Conservation (phyloP, 495 filamentous ascomycete species). For the Beverwykella pulmonaria region DNA sequence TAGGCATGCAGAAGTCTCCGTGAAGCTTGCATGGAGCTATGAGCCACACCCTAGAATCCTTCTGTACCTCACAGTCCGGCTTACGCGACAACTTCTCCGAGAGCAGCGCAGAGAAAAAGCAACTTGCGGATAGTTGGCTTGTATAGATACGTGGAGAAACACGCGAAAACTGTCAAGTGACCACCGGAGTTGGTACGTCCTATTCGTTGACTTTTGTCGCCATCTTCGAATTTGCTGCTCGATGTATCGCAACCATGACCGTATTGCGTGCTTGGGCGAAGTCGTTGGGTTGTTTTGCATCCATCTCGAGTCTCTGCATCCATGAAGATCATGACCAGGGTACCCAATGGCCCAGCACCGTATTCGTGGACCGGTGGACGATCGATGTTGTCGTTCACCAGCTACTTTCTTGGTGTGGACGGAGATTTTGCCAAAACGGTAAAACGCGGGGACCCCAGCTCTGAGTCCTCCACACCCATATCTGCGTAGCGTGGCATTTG, state of each 20-base stretch:
- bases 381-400: not conserved
- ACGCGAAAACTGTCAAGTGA: not conserved
- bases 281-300: not conserved
- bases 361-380: not conserved
- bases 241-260: not conserved
- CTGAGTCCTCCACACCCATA: not conserved
- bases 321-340: not conserved
- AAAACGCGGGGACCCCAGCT: constrained; percentile 18
- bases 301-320: not conserved
- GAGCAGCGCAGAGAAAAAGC: not conserved
- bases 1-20: constrained; percentile 3
- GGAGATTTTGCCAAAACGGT: constrained; percentile 25
- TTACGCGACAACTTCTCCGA: not conserved
- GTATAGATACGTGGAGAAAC: not conserved
- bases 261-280: not conserved
- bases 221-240: not conserved
- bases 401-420: not conserved
- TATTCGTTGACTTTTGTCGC: not conserved
- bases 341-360: not conserved
- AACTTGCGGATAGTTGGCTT: not conserved
- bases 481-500: not conserved
- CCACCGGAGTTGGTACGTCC: not conserved
- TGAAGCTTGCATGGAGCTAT: not conserved
- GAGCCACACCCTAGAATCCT: not conserved
- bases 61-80: not conserved